These are phyloP conservation scores for Agaricus subrufescens DNA, from an alignment of 768 basidiomycete species.

Conservation along the genomic window DNA sequence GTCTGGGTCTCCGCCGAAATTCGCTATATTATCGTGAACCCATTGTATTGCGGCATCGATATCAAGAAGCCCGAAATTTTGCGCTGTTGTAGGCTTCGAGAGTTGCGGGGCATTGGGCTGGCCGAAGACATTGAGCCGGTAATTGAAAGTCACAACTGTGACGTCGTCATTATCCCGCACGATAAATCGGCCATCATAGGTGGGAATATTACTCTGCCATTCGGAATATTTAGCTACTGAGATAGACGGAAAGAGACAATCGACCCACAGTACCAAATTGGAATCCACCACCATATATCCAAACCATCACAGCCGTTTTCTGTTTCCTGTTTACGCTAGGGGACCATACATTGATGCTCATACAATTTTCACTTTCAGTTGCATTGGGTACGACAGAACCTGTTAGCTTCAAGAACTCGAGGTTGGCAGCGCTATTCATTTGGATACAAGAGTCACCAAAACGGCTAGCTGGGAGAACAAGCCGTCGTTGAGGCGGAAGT, in stretches of 20 bases:
- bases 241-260: neutral
- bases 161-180: slow-evolving; percentile 30
- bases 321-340: slow-evolving; percentile 27
- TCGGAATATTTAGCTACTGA: neutral
- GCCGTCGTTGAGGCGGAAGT: slow-evolving; percentile 15
- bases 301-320: slow-evolving; percentile 29
- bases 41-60: slow-evolving; percentile 37
- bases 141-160: slow-evolving; percentile 32
- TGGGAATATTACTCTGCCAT: slow-evolving; percentile 20
- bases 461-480: slow-evolving; percentile 18
- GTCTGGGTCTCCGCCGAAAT: slow-evolving; percentile 34
- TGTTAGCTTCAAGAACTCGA: slow-evolving; percentile 21
- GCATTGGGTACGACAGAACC: slow-evolving; percentile 21
- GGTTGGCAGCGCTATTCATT: slow-evolving; percentile 12
- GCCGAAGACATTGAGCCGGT: slow-evolving; percentile 35
- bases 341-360: slow-evolving; percentile 34
- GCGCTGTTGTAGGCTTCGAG: slow-evolving; percentile 15
- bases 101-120: slow-evolving; percentile 36
- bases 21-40: slow-evolving; percentile 41
- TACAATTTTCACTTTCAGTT: slow-evolving; percentile 30
- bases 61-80: slow-evolving; percentile 37
- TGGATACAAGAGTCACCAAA: slow-evolving; percentile 29
- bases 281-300: slow-evolving; percentile 34
- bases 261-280: slow-evolving; percentile 29
- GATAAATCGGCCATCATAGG: slow-evolving; percentile 25